Evolutionary conservation across 495 filamentous ascomycete genomes (phyloP), one percentile per base, ranked within the genome.

Genomic region (Articulospora tetracladia): DNA sequence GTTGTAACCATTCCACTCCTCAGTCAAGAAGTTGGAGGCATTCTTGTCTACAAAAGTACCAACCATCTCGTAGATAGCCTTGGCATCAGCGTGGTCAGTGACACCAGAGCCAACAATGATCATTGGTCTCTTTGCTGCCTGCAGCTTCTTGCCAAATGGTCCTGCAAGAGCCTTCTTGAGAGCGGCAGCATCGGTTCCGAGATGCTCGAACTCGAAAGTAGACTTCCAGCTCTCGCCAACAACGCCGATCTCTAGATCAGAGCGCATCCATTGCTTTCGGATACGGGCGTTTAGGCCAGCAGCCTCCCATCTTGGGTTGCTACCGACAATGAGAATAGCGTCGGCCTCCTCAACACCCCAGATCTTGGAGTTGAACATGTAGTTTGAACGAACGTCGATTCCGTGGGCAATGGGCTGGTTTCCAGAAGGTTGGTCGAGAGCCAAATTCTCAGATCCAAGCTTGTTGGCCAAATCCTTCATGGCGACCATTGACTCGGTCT

Each of bases 1-100:
- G 70, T 97, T 98, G 79, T 92, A 98, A 57, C 93, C 94, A 74
- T 97, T 93, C 92, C 95, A 98, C 65, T 97, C 91, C 23, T 86
- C 81, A 3, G 89, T 94, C 58, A 83, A 76, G 81, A 98, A 96
- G 76, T 88, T 96, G 66, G 79, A 74, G 53, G 90, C 83, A 69
- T 97, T 87, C 83, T 95, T 96, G 59, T 97, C 92, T 50, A 98
- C 86, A 67, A 97, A 98, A 65, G 77, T 68, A 28, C 93, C 93
- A 61, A 98, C 82, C 15, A 86, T 80, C 76, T 97, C 92, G 73
- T 91, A 97, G 66, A 97, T 91, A 41, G 91, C 85, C 77, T 95
- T 96, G 41, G 92, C 85, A 68, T 98, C 94, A 13, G 83, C 64
- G 73, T 97, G 92, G 71, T 98, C 94, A 28, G 86, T 87, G 39